Evolutionary conservation across 2,329 filamentous ascomycete species (phyloP), one percentile per base, ranked within the genome.

Genomic region (Colletotrichum abscissum): DNA sequence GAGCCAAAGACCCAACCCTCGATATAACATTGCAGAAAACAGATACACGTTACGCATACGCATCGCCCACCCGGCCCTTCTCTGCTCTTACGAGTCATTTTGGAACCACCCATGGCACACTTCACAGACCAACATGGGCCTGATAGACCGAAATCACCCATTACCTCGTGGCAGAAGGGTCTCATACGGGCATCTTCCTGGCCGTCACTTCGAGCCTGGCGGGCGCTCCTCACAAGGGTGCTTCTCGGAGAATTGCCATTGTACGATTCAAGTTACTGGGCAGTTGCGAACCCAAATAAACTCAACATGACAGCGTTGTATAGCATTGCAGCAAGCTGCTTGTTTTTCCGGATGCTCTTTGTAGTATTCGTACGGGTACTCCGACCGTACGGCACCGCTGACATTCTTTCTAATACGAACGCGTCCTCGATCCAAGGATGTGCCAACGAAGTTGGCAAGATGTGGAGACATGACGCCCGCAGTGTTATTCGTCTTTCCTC

Each of bases 141-240:
- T 56, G 19, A 22, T 35, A 38, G 55, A 56, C 46, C 64, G n/a
- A 28, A 12, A 33, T 70, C 67, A 66, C 60, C 38, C 33, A 35
- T 52, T 49, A 62, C 70, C 70, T 73, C 70, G 70, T 73, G 70
- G 70, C 59, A 65, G 67, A 73, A 62, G 67, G 60, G 42, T 57
- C n/a, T 19, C 54, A 28, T 58, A 42, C 30, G 57, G 58, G 52
- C 63, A 63, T 63, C 62, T 67, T 71, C 68, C 38, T 72, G 63
- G 62, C 57, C 58, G 42, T 59, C 52, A 59, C 24, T 54, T 28
- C 16, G 42, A 42, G 57, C 49, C 57, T 74, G 52, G 38, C 63
- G 62, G 69, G 63, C 68, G 56, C 58, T 67, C 52, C 28, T 42
- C 38, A 67, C 69, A 64, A 72, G 72, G 72, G 63, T 72, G 26